Evolutionary conservation across 768 basidiomycete genomes (phyloP), one percentile per base, ranked within the genome.

Genomic region (Podaxis sp.): DNA sequence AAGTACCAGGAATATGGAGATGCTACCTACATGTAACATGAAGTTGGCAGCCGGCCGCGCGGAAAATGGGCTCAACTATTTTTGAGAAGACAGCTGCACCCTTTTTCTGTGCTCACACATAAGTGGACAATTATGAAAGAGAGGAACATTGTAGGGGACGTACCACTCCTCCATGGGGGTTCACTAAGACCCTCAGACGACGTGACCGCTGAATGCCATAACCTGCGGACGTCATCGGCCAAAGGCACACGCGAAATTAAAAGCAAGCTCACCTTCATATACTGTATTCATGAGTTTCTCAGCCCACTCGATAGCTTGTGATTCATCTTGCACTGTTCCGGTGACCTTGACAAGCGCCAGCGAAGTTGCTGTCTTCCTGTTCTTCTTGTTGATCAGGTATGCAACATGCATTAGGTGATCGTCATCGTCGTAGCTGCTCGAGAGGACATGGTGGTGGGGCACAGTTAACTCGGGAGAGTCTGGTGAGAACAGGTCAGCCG

Each of bases 151-250:
- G 8, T 19, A 13, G 51, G 24, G 8, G 19, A 78, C 87, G 33
- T 70, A 92, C 93, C 22, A 79, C 81, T n/a, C 94, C 94, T 56
- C 93, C 87, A 60, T 81, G 75, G 8, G 94, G 94, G 72, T 95
- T 96, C 42, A 96, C 80, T 48, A 96, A 70, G 7, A 95, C 81
- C 65, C 86, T 85, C 33, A 96, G 70, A 19, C 78, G 75, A 52
- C 87, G 80, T 55, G 77, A 72, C 22, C 80, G 85, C 67, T 82
- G 82, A n/a, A 84, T 72, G 46, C 84, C 90, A 80, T 70, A 52
- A 64, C 67, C 74, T 77, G 59, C 38, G 40, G 24, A 13, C 24
- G 40, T 57, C 42, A 40, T 49, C 54, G 33, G 48, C 15, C 48
- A 26, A 36, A 51, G 24, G 51, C 22, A 36, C 17, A 57, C n/a